phyloP scores from a whole-genome alignment of 1,284 basidiomycete species.

The Meripilus lineatus region DNA sequence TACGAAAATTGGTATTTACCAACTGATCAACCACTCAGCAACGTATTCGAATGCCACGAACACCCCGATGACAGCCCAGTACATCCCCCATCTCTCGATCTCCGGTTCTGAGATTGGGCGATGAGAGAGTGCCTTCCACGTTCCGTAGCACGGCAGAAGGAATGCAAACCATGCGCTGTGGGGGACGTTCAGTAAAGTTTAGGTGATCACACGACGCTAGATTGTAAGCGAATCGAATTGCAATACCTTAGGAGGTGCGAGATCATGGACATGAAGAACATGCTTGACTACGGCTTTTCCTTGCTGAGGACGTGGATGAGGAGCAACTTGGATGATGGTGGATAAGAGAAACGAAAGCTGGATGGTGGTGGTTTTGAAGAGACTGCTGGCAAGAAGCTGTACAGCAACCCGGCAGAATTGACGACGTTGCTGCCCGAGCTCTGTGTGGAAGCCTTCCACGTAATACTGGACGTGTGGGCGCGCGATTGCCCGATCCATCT shows the following conservation, averaged over 20 bases:
- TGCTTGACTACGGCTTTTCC: slow-evolving; percentile 29
- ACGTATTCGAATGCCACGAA: slow-evolving; percentile 68
- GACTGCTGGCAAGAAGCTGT: too few relatives aligned
- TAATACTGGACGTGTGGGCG: too few relatives aligned
- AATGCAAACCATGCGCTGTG: slow-evolving; percentile 69
- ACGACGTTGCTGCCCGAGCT: too few relatives aligned
- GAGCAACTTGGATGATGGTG: too few relatives aligned
- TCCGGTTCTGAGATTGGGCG: slow-evolving; percentile 54
- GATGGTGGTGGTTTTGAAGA: too few relatives aligned
- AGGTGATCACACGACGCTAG: too few relatives aligned
- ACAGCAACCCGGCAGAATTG: too few relatives aligned
- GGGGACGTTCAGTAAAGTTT: too few relatives aligned
- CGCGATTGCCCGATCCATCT: too few relatives aligned
- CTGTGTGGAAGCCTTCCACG: too few relatives aligned
- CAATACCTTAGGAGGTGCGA: slow-evolving; percentile 39
- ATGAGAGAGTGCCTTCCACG: slow-evolving; percentile 62
- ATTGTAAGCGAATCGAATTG: too few relatives aligned
- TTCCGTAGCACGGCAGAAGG: slow-evolving; percentile 54
- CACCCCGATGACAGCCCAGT: slow-evolving; percentile 60
- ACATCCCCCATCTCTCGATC: slow-evolving; percentile 52
- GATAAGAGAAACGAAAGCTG: too few relatives aligned
- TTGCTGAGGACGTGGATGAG: not conserved
- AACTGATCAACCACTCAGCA: slow-evolving; percentile 64
- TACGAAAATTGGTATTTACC: slow-evolving; percentile 33
- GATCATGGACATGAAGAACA: slow-evolving; percentile 41